Evolutionary conservation across 495 filamentous ascomycete genomes (phyloP), one percentile per base, ranked within the genome.

Genomic region (Daldinia bambusicola): DNA sequence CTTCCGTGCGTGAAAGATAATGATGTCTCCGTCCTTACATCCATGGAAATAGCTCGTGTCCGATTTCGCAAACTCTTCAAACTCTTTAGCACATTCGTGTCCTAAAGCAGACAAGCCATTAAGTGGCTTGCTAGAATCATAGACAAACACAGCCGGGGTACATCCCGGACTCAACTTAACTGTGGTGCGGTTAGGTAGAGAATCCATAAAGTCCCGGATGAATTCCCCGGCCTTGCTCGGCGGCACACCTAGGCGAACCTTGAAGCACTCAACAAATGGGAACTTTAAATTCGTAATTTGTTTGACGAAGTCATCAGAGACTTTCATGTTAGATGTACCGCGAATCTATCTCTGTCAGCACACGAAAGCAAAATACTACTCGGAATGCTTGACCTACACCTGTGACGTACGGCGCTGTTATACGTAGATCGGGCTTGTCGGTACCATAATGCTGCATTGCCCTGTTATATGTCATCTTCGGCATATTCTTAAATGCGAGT

Each of bases 371-470:
- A 8, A 32, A 14, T 1, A 32, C 30, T 3, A 1, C 1, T 20
- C 6, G 38, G 22, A 16, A 22, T 26, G 52, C 26, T 45, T 31
- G 31, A 67, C 81, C 12, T 75, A 88, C 87, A 68, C 81, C 71
- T 50, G 80, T 77, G 18, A 75, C 66, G 8, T 51, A 14, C 1
- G 41, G 36, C 5, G 12, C 0, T 2, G n/a, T 70, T 12, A 89
- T 85, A 6, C 95, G 86, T 2, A 93, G 82, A 76, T 99, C 96
- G 1, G 95, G 95, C 76, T 99, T 99, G 78, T 99, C 95, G 13
- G 88, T 91, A 6, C 95, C 95, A 72, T 93, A 96, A 12, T 77
- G 81, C 4, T 82, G 78, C 93, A 99, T 98, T 41, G 89, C 93
- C 37, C 91, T 83, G 30, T 90, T 78, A 76, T 97, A 98, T 0